Percentiles rank a stretch among this genome's conserved stretches.
Evolutionary conservation across 2,329 filamentous ascomycete genomes (phyloP).

Genomic region (Huntiella bhutanensis): DNA sequence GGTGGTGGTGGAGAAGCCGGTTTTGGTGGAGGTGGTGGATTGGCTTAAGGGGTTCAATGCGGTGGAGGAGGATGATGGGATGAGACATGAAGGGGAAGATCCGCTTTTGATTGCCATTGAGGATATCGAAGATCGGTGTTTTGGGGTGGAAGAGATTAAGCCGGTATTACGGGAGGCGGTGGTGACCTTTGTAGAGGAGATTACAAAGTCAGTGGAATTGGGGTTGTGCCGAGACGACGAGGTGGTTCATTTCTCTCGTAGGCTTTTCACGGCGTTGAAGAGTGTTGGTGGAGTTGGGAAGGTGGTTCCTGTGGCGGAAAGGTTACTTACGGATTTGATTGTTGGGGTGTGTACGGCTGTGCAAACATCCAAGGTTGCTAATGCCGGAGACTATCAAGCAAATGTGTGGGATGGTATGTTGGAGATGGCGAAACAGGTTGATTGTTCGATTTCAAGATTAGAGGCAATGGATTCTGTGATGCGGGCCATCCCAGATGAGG

Average conservation of each 20-base stretch:
- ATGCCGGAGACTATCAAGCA: slow-evolving; percentile 3
- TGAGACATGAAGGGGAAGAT: not conserved
- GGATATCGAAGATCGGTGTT: slow-evolving; percentile 1
- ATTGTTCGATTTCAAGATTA: slow-evolving; percentile 4
- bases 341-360: slow-evolving; percentile 4
- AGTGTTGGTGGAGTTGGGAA: not conserved
- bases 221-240: slow-evolving; percentile 9
- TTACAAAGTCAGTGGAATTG: slow-evolving; percentile 5
- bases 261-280: slow-evolving; percentile 3
- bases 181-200: slow-evolving; percentile 4
- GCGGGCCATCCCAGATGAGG: slow-evolving; percentile 5
- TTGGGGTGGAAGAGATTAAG: not conserved
- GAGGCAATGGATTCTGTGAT: slow-evolving; percentile 5
- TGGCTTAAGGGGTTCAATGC: slow-evolving; percentile 8
- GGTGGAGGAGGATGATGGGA: not conserved
- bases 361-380: slow-evolving; percentile 2
- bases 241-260: slow-evolving; percentile 5
- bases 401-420: slow-evolving; percentile 10
- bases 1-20: not conserved
- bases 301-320: not conserved
- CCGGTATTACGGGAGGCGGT: slow-evolving; percentile 2
- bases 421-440: slow-evolving; percentile 1
- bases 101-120: slow-evolving; percentile 2
- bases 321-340: slow-evolving; percentile 1
- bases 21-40: slow-evolving; percentile 2